Base-by-base conservation (phyloP, 495 filamentous ascomycete species). In the Aspergillus biplanus region DNA sequence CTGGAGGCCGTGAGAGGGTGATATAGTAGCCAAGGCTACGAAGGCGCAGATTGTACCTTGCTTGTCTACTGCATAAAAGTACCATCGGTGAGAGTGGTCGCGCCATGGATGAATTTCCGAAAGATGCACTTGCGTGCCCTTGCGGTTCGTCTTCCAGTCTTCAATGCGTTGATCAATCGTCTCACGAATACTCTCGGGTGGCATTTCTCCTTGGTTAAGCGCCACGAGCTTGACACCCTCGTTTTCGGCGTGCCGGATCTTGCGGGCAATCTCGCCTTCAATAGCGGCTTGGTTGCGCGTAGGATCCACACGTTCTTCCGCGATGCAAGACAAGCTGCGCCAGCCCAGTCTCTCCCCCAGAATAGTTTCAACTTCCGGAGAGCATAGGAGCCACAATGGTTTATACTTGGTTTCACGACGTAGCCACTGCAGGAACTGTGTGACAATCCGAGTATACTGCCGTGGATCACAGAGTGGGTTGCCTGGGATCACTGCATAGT, bases 41-140 rank as follows among this genome's bases (percentile, higher is more conserved):
- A 96, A 83, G 13, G 89, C 89, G 46, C 82, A 85, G 65, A 95
- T 86, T 59, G 79, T 84, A 66, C 88, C 89, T 33, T 85, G 76
- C 67, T 84, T 85, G 68, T 88, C 87, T 61, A 83, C 74, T 32
- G 89, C 88, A 77, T 91, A 92, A 69, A 91, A 87, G 76, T 93
- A 95, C 69, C 91, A 89, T 21, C 92, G 87, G 73, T 96, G 91
- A 55, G 82, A 80, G 69, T 80, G 75, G 67, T 95, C 91, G 55
- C 89, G 79, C 92, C 91, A 96, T 4, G 91, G 92, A 9, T 84
- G 85, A 63, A 95, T 91, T 62, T 93, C 87, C 6, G 92, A 94
- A 47, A 96, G 83, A 69, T 95, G 92, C 34, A 95, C 89, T 72
- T 95, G 92, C 31, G 83, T 88, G 61, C 90, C 91, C 75, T 92